Percentiles rank a stretch among this genome's conserved stretches.
Evolutionary conservation across 495 filamentous ascomycete genomes (phyloP).

Genomic region (Hyaloscypha finlandica): DNA sequence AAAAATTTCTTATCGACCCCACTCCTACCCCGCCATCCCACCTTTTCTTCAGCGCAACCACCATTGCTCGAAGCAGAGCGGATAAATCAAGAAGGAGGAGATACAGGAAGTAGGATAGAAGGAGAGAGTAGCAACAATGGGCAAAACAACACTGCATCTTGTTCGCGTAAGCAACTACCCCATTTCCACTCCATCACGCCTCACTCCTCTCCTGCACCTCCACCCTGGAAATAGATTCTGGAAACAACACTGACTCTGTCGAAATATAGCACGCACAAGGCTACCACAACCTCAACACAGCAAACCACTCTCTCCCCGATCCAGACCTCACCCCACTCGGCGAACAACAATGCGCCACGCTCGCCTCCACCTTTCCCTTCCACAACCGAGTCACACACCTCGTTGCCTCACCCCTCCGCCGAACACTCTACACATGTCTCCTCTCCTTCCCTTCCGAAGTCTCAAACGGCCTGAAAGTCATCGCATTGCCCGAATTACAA

Average conservation of each 20-base stretch:
- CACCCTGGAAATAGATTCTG: too few relatives aligned
- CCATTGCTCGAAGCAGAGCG: neutral
- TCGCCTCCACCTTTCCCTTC: slow-evolving; percentile 63
- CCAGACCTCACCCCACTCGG: slow-evolving; percentile 78
- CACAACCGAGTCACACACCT: slow-evolving; percentile 68
- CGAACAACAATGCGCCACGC: slow-evolving; percentile 68
- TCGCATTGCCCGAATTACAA: slow-evolving; percentile 78
- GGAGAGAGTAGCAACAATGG: slow-evolving; percentile 8
- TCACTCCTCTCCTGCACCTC: neutral
- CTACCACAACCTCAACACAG: slow-evolving; percentile 75
- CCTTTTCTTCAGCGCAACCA: neutral
- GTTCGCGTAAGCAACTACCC: neutral
- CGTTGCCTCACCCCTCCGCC: slow-evolving; percentile 78
- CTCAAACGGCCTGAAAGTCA: slow-evolving; percentile 48
- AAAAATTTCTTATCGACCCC: slow-evolving; percentile 2
- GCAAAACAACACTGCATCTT: slow-evolving; percentile 18
- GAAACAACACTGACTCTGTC: neutral
- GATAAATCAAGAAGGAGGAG: neutral
- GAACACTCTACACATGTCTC: slow-evolving; percentile 82
- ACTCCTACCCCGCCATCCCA: slow-evolving; percentile 2
- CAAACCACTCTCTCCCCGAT: slow-evolving; percentile 73
- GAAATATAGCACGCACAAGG: slow-evolving; percentile 54
- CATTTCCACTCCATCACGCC: neutral
- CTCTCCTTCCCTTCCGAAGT: slow-evolving; percentile 63
- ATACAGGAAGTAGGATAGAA: neutral